These are phyloP conservation scores for Botrytis sinoallii DNA, from an alignment of 2,329 filamentous ascomycete species.

Conservation along the genomic window DNA sequence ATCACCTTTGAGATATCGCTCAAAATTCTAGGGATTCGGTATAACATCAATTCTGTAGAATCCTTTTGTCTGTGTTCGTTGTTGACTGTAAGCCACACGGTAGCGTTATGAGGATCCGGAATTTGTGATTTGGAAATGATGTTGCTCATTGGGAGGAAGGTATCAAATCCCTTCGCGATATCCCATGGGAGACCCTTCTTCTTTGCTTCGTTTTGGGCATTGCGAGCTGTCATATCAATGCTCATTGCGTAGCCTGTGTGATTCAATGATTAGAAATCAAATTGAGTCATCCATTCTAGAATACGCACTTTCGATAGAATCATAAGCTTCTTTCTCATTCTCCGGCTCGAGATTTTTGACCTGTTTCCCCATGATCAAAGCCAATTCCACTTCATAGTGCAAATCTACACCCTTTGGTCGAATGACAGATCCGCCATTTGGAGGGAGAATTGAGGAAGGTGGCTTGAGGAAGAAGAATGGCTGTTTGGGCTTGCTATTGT, in stretches of 20 bases:
- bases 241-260: constrained; percentile 74
- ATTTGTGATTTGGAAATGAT: constrained; percentile 78
- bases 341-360: constrained; percentile 71
- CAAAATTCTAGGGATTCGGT: constrained; percentile 80
- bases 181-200: constrained; percentile 94
- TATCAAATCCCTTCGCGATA: constrained; percentile 97
- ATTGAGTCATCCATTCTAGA: neutral
- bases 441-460: constrained; percentile 77
- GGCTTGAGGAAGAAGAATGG: constrained; percentile 99
- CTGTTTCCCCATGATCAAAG: constrained; percentile 79
- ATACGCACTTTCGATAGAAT: constrained; percentile 71
- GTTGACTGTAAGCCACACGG: constrained; percentile 85
- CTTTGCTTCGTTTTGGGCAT: constrained; percentile 95
- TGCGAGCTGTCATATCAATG: constrained; percentile 97
- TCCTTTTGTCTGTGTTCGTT: constrained; percentile 74
- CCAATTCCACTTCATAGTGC: constrained; percentile 95
- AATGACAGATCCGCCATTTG: constrained; percentile 74
- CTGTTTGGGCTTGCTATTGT: constrained; percentile 82
- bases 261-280: constrained; percentile 20
- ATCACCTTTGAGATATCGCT: constrained; percentile 93
- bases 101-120: constrained; percentile 81
- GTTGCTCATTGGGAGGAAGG: constrained; percentile 84
- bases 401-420: constrained; percentile 78
- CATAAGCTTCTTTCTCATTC: constrained; percentile 73
- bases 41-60: constrained; percentile 91